Conservation (phyloP, 495 filamentous ascomycete genomes). For the Apodospora peruviana region DNA sequence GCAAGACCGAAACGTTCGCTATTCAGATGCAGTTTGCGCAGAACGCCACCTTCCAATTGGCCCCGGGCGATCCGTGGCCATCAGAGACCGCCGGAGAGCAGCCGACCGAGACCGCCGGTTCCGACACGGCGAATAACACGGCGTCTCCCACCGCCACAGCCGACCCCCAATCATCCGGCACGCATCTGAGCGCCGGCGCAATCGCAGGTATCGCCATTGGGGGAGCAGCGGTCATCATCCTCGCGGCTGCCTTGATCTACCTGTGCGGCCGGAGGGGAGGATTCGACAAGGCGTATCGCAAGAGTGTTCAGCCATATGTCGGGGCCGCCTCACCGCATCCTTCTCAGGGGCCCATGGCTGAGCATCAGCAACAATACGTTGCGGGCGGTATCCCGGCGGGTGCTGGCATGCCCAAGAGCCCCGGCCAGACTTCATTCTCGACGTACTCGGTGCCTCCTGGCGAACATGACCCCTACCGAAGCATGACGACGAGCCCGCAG, state of each 20-base stretch:
- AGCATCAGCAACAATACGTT: too few species aligned
- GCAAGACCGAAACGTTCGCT: constrained; percentile 22
- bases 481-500: constrained; percentile 7
- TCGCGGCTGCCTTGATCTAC: constrained; percentile 34
- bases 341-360: too few species aligned
- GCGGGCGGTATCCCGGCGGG: constrained; percentile 15
- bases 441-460: constrained; percentile 5
- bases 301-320: constrained; percentile 1
- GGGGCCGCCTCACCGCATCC: constrained; percentile 2
- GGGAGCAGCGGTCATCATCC: constrained; percentile 28
- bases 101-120: constrained; percentile 7
- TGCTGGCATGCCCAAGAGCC: constrained; percentile 19
- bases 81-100: constrained; percentile 16
- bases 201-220: constrained; percentile 48
- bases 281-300: constrained; percentile 26
- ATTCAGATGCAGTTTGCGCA: constrained; percentile 21
- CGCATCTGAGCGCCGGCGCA: constrained; percentile 25
- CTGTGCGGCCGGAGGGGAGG: constrained; percentile 36
- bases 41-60: constrained; percentile 27
- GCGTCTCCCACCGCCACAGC: too few species aligned
- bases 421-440: constrained; percentile 16
- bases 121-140: constrained; percentile 5
- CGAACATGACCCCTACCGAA: constrained; percentile 9
- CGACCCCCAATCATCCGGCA: neutral
- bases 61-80: constrained; percentile 33